Evolutionary conservation across 2,329 filamentous ascomycete genomes (phyloP), one percentile per base, ranked within the genome.

Genomic region (Diaporthe batatas): DNA sequence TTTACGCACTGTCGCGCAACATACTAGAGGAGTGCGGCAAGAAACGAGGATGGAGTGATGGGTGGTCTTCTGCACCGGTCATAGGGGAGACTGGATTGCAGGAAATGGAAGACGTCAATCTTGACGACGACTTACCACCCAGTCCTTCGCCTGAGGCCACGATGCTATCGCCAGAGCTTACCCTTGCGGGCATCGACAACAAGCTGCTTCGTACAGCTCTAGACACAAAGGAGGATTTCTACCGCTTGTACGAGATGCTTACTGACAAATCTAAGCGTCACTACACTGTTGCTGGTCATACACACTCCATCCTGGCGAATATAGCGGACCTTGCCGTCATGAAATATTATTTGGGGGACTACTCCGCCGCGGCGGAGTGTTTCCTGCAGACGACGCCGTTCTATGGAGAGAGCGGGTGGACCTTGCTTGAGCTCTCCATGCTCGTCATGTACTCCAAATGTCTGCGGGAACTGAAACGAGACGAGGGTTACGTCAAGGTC

Each of bases 311-410:
- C 0, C 91, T 97, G 77, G 89, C 91, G 25, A 91, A 92, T 74
- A 90, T 95, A 81, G 93, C 94, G 12, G 96, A 99, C 81, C 87
- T 98, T 58, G 96, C 95, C 1, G 89, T 96, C 6, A 85, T 98
- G 67, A 95, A 96, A 78, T 96, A 92, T 77, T 90, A 93, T 73
- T 86, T 93, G 3, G 88, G 89, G 29, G 93, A 98, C 76, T 95
- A 91, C 79, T 86, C 85, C 2, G 88, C 90, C 1, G 95, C 96
- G 0, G 91, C 93, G 0, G 88, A 88, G 0, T 95, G 93, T 78
- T 96, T 99, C 78, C 89, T 92, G 77, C 88, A 91, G 58, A 91
- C 96, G 55, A 92, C 93, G 0, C 91, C 92, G 0, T 93, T 94
- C 75, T 98, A 96, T 77, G 92, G 92, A 0, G 90, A 92, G 72